Base-by-base conservation (phyloP, 2,329 filamentous ascomycete species). In the Shiraia bambusicola region DNA sequence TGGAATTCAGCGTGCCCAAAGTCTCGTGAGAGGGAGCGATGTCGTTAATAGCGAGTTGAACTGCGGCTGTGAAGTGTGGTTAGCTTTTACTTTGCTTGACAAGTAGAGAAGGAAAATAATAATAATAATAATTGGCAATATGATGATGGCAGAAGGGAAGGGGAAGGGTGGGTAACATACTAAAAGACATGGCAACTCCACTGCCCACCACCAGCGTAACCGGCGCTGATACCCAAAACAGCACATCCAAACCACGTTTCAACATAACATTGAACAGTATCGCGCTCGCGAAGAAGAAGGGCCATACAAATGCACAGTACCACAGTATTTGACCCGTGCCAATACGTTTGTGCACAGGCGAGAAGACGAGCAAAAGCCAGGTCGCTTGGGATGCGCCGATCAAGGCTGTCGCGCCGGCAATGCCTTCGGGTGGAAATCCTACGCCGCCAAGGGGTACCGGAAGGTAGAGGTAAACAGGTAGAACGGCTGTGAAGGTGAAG, bases 21-120 rank as follows among this genome's bases (percentile, higher is more conserved):
- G 81, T 78, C 29, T 74, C 72, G 1, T 80, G 76, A 8, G 76
- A 80, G 0, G 88, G 88, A 0, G 83, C 77, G 2, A 86, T 79
- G 43, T 91, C 86, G 64, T 92, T 92, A 24, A 92, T 60, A 0
- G 82, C 81, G 7, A 92, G 80, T 71, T 91, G 86, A 1, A 84
- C 76, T 2, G 76, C 82, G 0, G 85, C 70, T 72, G 3, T 22
- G 19, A 8, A 8, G 19, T 5, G 19, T 5, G 19, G 19, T 22
- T 22, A 22, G 19, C n/a, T n/a, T n/a, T n/a, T 8, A 3, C 14
- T 7, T 4, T 26, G 30, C 52, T 29, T 56, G 45, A 9, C 32
- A 33, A n/a, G 8, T 2, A 35, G 10, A 17, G 1, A 22, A 7
- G 25, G 1, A 32, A 17, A 6, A n/a, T 7, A n/a, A 8, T 17